A percentile compares a stretch with the other conserved stretches of the same genome.
phyloP scores from a whole-genome alignment of 257 asterid species.

The Solanum rostratum region DNA sequence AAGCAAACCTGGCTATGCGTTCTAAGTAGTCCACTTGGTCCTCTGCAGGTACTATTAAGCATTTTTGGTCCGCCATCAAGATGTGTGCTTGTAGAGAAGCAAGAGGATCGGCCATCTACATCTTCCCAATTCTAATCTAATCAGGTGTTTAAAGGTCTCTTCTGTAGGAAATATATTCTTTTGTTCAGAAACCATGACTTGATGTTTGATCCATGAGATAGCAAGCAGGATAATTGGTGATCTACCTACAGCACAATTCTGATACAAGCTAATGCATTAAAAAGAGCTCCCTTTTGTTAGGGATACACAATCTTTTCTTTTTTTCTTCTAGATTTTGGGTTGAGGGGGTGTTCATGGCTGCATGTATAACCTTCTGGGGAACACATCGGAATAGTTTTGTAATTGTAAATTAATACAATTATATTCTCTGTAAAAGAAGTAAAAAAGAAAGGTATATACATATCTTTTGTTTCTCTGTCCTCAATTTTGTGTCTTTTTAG shows the following conservation, averaged over 20 bases:
- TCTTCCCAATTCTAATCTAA: slow-evolving; percentile 53
- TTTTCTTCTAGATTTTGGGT: background rate
- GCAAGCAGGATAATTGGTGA: background rate
- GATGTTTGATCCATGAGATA: background rate
- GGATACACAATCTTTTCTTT: background rate
- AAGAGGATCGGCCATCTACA: slow-evolving; percentile 87
- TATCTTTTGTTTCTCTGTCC: background rate
- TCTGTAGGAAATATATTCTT: background rate
- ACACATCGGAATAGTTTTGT: background rate
- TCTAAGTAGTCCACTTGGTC: background rate
- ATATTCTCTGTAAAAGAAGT: background rate
- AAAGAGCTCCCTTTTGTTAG: background rate
- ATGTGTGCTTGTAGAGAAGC: slow-evolving; percentile 84
- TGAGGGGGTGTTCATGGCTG: background rate
- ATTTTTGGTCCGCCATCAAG: slow-evolving; percentile 98
- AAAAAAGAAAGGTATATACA: background rate
- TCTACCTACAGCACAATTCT: background rate
- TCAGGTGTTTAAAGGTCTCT: background rate
- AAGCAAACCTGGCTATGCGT: background rate
- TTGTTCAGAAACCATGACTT: background rate
- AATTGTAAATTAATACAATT: slow-evolving; percentile 4
- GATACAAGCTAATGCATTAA: background rate
- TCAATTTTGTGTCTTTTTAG: background rate
- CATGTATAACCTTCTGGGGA: background rate
- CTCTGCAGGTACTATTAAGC: slow-evolving; percentile 71